Percentiles rank a stretch among this genome's conserved stretches.
These are phyloP conservation scores for Macaranga tanarius DNA, from an alignment of 441 rosid genomes.

Conservation along the genomic window DNA sequence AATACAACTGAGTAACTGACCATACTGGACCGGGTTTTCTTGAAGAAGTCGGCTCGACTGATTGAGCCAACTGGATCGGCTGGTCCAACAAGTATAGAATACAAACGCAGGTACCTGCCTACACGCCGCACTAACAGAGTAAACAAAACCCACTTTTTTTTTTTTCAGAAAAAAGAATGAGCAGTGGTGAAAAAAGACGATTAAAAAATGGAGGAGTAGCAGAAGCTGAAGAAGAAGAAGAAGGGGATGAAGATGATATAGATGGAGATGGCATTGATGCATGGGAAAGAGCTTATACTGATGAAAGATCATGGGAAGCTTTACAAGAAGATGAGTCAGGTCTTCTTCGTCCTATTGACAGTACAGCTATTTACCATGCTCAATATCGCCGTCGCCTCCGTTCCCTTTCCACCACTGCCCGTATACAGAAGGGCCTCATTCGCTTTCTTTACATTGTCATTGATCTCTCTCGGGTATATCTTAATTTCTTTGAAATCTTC, in stretches of 20 bases:
- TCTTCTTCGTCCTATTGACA: constrained; percentile 73
- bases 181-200: constrained; percentile 42
- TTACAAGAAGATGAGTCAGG: constrained; percentile 93
- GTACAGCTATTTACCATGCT: constrained; percentile 65
- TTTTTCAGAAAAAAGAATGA: constrained; percentile 43
- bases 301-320: constrained; percentile 91
- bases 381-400: constrained; percentile 77
- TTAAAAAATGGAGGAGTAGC: constrained; percentile 10
- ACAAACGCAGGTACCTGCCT: too few species aligned
- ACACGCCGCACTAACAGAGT: too few species aligned
- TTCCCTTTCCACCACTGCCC: constrained; percentile 48
- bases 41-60: too few species aligned
- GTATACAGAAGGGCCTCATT: constrained; percentile 92
- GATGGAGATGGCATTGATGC: constrained; percentile 57
- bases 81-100: too few species aligned
- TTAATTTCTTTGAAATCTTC: neutral
- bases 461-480: constrained; percentile 74
- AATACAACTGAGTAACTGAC: too few species aligned
- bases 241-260: constrained; percentile 62
- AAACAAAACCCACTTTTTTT: too few species aligned
- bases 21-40: too few species aligned
- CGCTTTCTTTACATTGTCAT: constrained; percentile 77
- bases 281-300: constrained; percentile 79
- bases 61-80: too few species aligned
- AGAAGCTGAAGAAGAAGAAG: constrained; percentile 43